Evolutionary conservation across 176 grass and related monocot species (phyloP).

Genomic region (Eleusine indica): DNA sequence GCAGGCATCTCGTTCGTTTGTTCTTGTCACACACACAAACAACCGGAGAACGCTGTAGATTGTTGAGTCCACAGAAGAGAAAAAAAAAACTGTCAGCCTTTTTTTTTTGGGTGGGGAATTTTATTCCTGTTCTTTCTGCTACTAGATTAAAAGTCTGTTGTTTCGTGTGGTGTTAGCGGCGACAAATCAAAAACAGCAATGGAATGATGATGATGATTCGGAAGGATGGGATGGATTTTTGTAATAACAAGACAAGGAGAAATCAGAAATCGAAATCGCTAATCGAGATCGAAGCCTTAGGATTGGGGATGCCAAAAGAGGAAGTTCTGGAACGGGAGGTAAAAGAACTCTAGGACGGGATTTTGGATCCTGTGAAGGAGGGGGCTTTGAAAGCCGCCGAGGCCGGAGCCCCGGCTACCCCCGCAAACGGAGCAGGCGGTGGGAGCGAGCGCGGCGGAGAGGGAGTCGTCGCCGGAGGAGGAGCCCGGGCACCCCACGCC

Average conservation of each 20-base stretch:
- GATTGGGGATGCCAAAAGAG: conserved; percentile 49
- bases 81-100: conserved; percentile 26
- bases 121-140: conserved; percentile 1
- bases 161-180: conserved; percentile 24
- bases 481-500: conserved; percentile 78
- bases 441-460: conserved; percentile 47
- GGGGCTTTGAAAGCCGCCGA: conserved; percentile 99
- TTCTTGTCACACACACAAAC: background rate
- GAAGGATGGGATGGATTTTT: too few species aligned
- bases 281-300: conserved; percentile 26
- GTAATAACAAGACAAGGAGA: background rate
- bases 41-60: conserved; percentile 46
- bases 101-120: conserved; percentile 1
- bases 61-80: conserved; percentile 28
- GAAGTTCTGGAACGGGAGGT: conserved; percentile 65
- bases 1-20: conserved; percentile 76
- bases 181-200: background rate
- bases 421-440: conserved; percentile 83
- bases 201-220: background rate
- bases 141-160: conserved; percentile 16
- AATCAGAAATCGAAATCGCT: background rate
- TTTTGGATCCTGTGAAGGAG: conserved; percentile 77
- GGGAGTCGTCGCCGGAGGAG: conserved; percentile 57
- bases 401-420: conserved; percentile 99
- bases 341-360: conserved; percentile 74